phyloP scores from a whole-genome alignment of 371 early-diverging fungal genomes.

The Mortierella polycephala region DNA sequence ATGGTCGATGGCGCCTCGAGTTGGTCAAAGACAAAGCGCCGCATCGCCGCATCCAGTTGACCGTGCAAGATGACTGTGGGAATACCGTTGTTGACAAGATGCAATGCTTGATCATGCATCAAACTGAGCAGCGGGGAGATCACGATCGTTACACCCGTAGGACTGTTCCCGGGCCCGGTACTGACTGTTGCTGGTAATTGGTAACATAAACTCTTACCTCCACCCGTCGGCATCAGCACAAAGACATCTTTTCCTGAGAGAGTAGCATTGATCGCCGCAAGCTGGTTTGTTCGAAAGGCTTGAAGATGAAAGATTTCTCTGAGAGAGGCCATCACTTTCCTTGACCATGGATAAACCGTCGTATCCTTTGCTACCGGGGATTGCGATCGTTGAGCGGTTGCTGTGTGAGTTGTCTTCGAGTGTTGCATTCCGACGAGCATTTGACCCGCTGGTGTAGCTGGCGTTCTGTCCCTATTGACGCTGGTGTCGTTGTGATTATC shows the following conservation, averaged over 20 bases:
- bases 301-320: slow-evolving; percentile 78
- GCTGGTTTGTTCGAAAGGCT: slow-evolving; percentile 92
- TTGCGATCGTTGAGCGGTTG: slow-evolving; percentile 7
- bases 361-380: slow-evolving; percentile 23
- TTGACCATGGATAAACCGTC: slow-evolving; percentile 76
- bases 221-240: slow-evolving; percentile 99
- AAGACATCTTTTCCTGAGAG: slow-evolving; percentile 93
- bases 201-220: slow-evolving; percentile 99
- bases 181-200: slow-evolving; percentile 93
- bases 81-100: slow-evolving; percentile 82
- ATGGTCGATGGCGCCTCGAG: slow-evolving; percentile 52
- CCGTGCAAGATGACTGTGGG: slow-evolving; percentile 82
- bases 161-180: slow-evolving; percentile 42
- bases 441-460: neutral
- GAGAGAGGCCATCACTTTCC: slow-evolving; percentile 81
- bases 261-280: slow-evolving; percentile 94
- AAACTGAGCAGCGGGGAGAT: slow-evolving; percentile 97
- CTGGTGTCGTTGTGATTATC: neutral
- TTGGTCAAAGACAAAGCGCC: slow-evolving; percentile 69
- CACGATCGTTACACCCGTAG: slow-evolving; percentile 92
- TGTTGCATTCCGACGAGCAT: neutral
- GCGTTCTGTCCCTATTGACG: neutral
- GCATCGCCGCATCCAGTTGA: slow-evolving; percentile 61
- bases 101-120: slow-evolving; percentile 97
- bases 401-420: neutral